Base-by-base conservation (phyloP, 768 basidiomycete species). In the Boletus sp. region DNA sequence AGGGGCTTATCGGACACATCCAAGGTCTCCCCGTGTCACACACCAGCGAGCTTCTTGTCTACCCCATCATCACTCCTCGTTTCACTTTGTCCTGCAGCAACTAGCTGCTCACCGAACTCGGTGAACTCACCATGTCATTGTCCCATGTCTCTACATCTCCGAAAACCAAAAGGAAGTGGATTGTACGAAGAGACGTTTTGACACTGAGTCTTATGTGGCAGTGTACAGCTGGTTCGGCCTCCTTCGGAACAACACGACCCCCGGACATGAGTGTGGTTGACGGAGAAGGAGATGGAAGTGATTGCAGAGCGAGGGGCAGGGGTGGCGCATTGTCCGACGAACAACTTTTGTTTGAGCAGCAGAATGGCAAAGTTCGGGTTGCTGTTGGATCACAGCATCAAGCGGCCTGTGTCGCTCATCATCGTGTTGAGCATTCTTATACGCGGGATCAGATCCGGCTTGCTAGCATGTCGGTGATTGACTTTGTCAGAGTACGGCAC, bases 261-360 rank as follows among this genome's bases (percentile, higher is more conserved):
- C 97, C 30, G 94, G 87, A 4, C 95, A 97, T 67, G 84, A 3
- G 83, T 94, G 4, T 88, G 91, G 71, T 74, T 98, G 41, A 81
- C 80, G 15, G 79, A 84, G 9, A 77, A 78, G 7, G 95, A 97
- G 71, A 74, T 92, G 54, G 74, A 79, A 18, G 71, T 95, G 17
- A 84, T 97, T 61, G 81, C 81, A 62, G 54, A 75, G 58, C 75
- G 80, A 41, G 73, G 76, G 4, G 85, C 88, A 3, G 94, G 93
- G 2, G 82, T 98, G 44, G 90, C 89, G 61, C 95, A 97, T 73
- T 98, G 95, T 69, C 93, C 95, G 17, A 89, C 89, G 46, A 94
- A 90, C 68, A 98, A 97, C 71, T 90, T 95, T 71, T 90, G 96
- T 74, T 67, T 98, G 47, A 80, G 85, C 35, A 94, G 90, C 56